These are phyloP conservation scores for Hypoxylon sp. DNA, from an alignment of 2,329 filamentous ascomycete species.

Conservation along the genomic window DNA sequence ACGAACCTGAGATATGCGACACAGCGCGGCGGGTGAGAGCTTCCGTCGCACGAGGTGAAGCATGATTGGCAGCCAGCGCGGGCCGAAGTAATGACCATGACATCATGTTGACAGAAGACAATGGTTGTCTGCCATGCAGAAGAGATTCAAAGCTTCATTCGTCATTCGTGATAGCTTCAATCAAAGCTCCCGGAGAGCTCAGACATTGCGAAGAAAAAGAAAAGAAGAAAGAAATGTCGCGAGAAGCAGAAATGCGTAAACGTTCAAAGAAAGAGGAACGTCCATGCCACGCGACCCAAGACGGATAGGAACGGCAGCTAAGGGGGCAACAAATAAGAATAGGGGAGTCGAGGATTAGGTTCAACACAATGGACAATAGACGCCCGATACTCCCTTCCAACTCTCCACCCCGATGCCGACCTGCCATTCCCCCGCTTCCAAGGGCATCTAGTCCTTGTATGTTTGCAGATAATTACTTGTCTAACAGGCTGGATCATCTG, in stretches of 20 bases:
- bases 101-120: constrained; percentile 41
- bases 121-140: constrained; percentile 40
- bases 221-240: constrained; percentile 8
- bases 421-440: constrained; percentile 24
- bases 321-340: constrained; percentile 19
- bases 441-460: constrained; percentile 5
- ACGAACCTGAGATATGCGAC: constrained; percentile 46
- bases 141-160: constrained; percentile 32
- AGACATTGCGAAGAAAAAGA: constrained; percentile 15
- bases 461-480: constrained; percentile 1
- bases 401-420: constrained; percentile 14
- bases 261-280: constrained; percentile 22
- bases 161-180: constrained; percentile 35
- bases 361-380: constrained; percentile 22
- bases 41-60: constrained; percentile 40
- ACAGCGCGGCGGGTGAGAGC: constrained; percentile 37
- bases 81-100: constrained; percentile 42
- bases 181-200: constrained; percentile 19
- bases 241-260: constrained; percentile 9
- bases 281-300: constrained; percentile 20
- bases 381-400: constrained; percentile 18
- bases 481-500: constrained; percentile 24
- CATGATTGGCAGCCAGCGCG: constrained; percentile 44
- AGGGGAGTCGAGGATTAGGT: constrained; percentile 7
- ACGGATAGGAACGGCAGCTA: constrained; percentile 28